A percentile compares a stretch with the other conserved stretches of the same genome.
These are phyloP conservation scores for Drechslerella dactyloides DNA, from an alignment of 2,329 filamentous ascomycete genomes.

Conservation along the genomic window DNA sequence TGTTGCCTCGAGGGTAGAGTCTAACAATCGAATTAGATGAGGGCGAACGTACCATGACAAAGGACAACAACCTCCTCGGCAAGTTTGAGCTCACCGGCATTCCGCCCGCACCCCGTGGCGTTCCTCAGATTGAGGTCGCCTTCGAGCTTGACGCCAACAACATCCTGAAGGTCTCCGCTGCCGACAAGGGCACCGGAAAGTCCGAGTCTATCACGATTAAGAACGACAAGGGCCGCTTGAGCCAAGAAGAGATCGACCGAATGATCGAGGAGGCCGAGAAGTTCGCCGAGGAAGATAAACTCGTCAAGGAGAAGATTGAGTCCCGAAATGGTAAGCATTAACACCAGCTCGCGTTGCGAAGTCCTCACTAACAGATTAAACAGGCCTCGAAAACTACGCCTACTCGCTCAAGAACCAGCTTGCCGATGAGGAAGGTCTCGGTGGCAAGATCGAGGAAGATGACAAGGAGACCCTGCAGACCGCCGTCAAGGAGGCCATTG, in stretches of 20 bases:
- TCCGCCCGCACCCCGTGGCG: slow-evolving; percentile 89
- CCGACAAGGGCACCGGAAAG: slow-evolving; percentile 98
- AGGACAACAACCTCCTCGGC: slow-evolving; percentile 96
- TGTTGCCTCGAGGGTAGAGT: neutral
- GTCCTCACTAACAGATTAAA: slow-evolving; percentile 21
- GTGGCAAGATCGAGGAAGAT: slow-evolving; percentile 97
- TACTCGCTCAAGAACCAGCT: slow-evolving; percentile 99
- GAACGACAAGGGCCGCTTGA: slow-evolving; percentile 98
- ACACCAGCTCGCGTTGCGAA: neutral
- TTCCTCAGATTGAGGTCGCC: slow-evolving; percentile 96
- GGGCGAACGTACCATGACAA: slow-evolving; percentile 90
- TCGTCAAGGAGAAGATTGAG: slow-evolving; percentile 94
- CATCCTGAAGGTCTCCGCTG: slow-evolving; percentile 93
- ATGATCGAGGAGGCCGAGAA: slow-evolving; percentile 99
- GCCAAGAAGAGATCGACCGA: slow-evolving; percentile 95
- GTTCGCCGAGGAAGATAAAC: slow-evolving; percentile 99
- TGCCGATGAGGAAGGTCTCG: slow-evolving; percentile 93
- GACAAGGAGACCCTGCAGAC: slow-evolving; percentile 97
- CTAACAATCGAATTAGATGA: slow-evolving; percentile 62
- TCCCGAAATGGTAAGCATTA: slow-evolving; percentile 72
- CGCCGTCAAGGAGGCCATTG: slow-evolving; percentile 93
- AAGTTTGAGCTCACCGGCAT: slow-evolving; percentile 98
- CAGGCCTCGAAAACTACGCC: slow-evolving; percentile 92
- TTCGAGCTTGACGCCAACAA: slow-evolving; percentile 99
- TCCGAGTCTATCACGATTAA: slow-evolving; percentile 97